Evolutionary conservation across 1,284 basidiomycete species (phyloP).

Genomic region (Neolentinus lepideus): DNA sequence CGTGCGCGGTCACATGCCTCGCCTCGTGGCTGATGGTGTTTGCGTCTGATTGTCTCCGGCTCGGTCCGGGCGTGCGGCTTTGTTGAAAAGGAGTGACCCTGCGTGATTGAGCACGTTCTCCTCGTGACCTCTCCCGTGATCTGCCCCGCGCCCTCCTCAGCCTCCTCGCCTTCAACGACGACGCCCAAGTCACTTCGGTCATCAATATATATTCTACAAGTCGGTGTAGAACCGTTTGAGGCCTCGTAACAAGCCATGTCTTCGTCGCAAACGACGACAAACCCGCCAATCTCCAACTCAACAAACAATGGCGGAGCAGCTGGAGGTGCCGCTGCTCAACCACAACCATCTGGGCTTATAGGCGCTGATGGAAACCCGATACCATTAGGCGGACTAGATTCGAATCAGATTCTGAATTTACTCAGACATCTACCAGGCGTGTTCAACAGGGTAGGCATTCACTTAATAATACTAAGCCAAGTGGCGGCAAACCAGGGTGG

Average conservation of each 20-base stretch:
- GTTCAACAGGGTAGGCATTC: not conserved
- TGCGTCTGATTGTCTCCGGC: not conserved
- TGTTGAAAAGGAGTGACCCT: constrained; percentile 1
- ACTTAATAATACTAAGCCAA: not conserved
- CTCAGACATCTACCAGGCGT: not conserved
- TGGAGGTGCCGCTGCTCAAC: constrained; percentile 26
- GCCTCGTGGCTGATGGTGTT: not conserved
- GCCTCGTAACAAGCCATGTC: not conserved
- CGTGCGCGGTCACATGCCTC: not conserved
- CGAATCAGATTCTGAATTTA: not conserved
- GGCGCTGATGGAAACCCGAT: not conserved
- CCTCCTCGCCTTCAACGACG: not conserved
- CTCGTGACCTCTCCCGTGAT: constrained; percentile 2
- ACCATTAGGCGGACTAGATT: not conserved
- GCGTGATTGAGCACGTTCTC: not conserved
- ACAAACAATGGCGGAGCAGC: constrained; percentile 9
- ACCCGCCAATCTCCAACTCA: not conserved
- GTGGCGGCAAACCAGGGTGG: not conserved
- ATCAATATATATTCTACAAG: not conserved
- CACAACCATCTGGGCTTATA: not conserved
- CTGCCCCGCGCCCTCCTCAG: not conserved
- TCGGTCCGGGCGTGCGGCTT: not conserved
- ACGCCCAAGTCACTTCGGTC: not conserved
- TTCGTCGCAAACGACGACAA: not conserved
- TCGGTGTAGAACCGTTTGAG: not conserved